A percentile compares a stretch with the other conserved stretches of the same genome.
phyloP scores from a whole-genome alignment of 441 rosid species.

The Syzygium malaccense region DNA sequence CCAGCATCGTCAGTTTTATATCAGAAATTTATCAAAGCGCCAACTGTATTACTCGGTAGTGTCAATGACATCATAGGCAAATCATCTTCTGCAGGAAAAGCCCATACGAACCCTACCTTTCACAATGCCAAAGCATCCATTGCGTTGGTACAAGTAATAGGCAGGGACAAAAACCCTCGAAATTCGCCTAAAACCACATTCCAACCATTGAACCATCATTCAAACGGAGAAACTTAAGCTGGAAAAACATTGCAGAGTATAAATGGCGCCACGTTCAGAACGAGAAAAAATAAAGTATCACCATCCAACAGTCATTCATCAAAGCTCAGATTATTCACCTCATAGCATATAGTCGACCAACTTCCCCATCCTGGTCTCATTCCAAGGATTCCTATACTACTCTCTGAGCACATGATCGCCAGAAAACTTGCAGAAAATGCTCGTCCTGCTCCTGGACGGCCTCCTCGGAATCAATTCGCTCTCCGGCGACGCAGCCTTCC shows the following conservation, averaged over 20 bases:
- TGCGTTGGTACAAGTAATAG: not conserved
- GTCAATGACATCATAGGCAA: not conserved
- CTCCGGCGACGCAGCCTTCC: not conserved
- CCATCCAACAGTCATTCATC: not conserved
- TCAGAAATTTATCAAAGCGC: not conserved
- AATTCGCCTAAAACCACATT: not conserved
- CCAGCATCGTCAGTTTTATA: not conserved
- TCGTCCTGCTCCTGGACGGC: not conserved
- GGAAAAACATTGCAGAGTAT: not conserved
- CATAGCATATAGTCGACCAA: not conserved
- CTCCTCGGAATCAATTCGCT: not conserved
- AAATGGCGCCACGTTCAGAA: not conserved
- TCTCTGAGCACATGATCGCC: not conserved
- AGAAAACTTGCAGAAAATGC: not conserved
- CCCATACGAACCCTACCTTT: not conserved
- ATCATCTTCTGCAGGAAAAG: not conserved
- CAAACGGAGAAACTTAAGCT: not conserved
- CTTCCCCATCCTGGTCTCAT: slow-evolving; percentile 1
- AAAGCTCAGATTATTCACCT: not conserved
- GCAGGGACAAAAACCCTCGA: not conserved
- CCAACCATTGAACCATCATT: not conserved
- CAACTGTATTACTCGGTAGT: not conserved
- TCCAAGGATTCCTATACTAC: slow-evolving; percentile 2
- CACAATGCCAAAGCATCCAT: not conserved
- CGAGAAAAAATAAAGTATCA: not conserved